These are phyloP conservation scores for Rheum nobile DNA, from an alignment of 148 eudicot species.

Conservation along the genomic window DNA sequence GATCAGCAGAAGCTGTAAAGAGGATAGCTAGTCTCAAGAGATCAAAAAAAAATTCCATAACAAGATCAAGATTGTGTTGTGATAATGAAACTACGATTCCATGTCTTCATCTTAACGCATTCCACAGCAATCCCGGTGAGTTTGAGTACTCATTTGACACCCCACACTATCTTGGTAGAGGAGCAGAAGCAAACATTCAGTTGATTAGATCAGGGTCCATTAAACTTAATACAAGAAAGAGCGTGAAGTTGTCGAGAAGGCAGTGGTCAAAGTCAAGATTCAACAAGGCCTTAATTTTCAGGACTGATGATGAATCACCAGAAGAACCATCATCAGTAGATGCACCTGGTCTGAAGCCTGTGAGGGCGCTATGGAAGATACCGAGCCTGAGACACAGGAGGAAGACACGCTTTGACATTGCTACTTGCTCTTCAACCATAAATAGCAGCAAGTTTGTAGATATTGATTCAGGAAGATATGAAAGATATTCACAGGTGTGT, in stretches of 20 bases:
- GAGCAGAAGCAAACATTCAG: constrained; percentile 16
- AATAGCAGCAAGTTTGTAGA: constrained; percentile 45
- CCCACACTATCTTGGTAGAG: constrained; percentile 12
- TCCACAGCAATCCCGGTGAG: constrained; percentile 19
- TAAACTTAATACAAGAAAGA: constrained; percentile 22
- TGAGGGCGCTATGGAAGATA: constrained; percentile 37
- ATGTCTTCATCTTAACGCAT: constrained; percentile 4
- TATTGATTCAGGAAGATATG: constrained; percentile 26
- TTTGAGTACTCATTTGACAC: constrained; percentile 14
- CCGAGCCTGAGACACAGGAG: constrained; percentile 51
- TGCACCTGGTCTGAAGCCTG: constrained; percentile 40
- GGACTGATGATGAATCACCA: constrained; percentile 12
- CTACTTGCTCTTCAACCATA: constrained; percentile 69
- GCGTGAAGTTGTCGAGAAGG: constrained; percentile 27
- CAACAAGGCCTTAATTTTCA: constrained; percentile 1
- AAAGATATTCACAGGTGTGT: constrained; percentile 49
- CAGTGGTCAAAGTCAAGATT: constrained; percentile 28
- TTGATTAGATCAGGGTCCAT: constrained; percentile 34
- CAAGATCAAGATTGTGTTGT: constrained; percentile 19
- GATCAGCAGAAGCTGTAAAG: constrained; percentile 15
- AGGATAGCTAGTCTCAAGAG: constrained; percentile 19
- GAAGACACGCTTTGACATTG: constrained; percentile 25
- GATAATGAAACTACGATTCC: constrained; percentile 8
- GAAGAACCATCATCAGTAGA: constrained; percentile 15
- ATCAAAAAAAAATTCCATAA: constrained; percentile 17